Evolutionary conservation across 352 stramenopile genomes (phyloP), one percentile per base, ranked within the genome.

Genomic region (Globisporangium solare): DNA sequence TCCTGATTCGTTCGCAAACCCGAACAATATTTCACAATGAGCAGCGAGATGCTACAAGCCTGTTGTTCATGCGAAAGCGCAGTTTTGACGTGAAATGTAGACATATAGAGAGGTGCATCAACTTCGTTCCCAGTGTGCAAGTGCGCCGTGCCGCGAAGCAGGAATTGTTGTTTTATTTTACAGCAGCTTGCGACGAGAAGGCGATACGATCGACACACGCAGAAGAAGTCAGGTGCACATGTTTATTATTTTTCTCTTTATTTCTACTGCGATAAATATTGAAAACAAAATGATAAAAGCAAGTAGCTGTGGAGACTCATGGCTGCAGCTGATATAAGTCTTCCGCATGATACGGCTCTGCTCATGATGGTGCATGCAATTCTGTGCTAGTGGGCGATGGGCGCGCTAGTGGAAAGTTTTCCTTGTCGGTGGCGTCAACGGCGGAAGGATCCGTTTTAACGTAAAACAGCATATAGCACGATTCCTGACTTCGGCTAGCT

Each of bases 381-480:
- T 27, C 10, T 50, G 11, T 46, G 14, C 35, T 20, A 18, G 41
- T 6, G 13, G n/a, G 24, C 20, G 31, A 52, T 56, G 24, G 24
- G 21, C 48, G 15, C 48, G 52, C 42, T 68, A 62, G 21, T 27
- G 63, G 72, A 13, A 81, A 56, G 54, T 91, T 93, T 66, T 93
- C 80, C 51, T 93, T 91, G 61, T 86, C 79, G 5, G 18, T 39
- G 43, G 41, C 51, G 15, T 58, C 63, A 21, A 43, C 5, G 6
- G 40, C 12, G 0, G 58, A 37, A 15, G 58, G 65, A 15, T 79
- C 68, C 5, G 63, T 61, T 39, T 76, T 74, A 24, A 92, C 79
- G 55, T 94, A 95, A 55, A 95, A 93, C 31, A 94, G 73, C 79
- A 95, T 89, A 57, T 95, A 95, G 57, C 83, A 93, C 15, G 83